These are phyloP conservation scores for Aspergillus pseudonomiae DNA, from an alignment of 2,329 filamentous ascomycete species.

Conservation along the genomic window DNA sequence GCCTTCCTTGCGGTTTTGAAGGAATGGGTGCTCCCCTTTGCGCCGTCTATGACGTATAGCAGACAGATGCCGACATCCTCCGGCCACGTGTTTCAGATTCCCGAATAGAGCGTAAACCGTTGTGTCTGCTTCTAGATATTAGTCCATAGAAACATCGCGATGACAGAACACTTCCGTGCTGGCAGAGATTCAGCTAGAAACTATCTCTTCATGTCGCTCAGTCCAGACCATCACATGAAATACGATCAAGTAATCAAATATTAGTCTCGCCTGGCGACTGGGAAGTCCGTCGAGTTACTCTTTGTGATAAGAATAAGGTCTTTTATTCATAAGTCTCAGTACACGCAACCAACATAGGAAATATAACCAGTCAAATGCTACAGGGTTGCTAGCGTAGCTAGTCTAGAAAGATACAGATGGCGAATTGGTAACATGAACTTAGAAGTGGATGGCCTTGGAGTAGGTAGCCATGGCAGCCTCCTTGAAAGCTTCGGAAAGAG, in stretches of 20 bases:
- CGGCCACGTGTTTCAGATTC: slow-evolving; percentile 31
- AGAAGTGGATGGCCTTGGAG: slow-evolving; percentile 94
- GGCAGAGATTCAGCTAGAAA: neutral
- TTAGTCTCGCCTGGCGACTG: neutral
- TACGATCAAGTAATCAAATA: neutral
- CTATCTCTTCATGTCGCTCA: neutral
- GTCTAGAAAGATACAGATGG: slow-evolving; percentile 32
- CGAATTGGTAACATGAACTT: slow-evolving; percentile 38
- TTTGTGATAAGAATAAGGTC: neutral
- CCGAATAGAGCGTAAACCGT: neutral
- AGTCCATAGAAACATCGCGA: neutral
- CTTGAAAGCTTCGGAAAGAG: slow-evolving; percentile 96
- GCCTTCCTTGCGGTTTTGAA: slow-evolving; percentile 39
- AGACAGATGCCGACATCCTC: slow-evolving; percentile 42
- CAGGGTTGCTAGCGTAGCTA: slow-evolving; percentile 41
- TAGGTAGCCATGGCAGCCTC: slow-evolving; percentile 99
- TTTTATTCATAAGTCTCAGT: slow-evolving; percentile 25
- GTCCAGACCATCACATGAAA: neutral
- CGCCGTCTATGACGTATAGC: slow-evolving; percentile 42
- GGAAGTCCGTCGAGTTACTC: neutral
- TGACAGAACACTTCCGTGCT: neutral
- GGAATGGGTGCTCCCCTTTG: slow-evolving; percentile 43
- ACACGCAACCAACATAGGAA: slow-evolving; percentile 29
- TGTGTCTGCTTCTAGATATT: too few relatives aligned
- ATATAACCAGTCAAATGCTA: slow-evolving; percentile 41